Evolutionary conservation across 2,329 filamentous ascomycete species (phyloP), one percentile per base, ranked within the genome.

Genomic region (Paecilomyces niveus): DNA sequence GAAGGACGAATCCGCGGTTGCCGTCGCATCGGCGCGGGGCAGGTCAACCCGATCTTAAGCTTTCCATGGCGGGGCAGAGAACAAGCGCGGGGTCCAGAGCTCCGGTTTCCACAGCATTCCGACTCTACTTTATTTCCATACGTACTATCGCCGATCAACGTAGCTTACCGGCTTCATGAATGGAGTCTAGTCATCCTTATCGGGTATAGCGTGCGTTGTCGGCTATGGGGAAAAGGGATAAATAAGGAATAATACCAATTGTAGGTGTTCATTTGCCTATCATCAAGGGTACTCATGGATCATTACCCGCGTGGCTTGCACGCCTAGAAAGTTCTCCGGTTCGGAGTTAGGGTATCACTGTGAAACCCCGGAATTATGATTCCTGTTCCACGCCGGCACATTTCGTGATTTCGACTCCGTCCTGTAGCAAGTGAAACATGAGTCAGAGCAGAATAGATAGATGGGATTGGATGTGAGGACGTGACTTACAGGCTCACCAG

Each of bases 401-500:
- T 62, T 75, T 78, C 2, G 85, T 86, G 55, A 88, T 81, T 67
- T 88, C 86, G 18, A 89, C 74, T 3, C 81, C 86, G 64, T 89
- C 86, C 85, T 88, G 56, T 13, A 33, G 26, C 6, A 13, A n/a
- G 53, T 5, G 1, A 29, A 29, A 29, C 15, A n/a, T 31, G 31
- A 21, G 18, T 31, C 53, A 35, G 10, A 18, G 21, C 52, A 26
- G 10, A 22, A 58, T 74, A 39, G 57, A 35, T 53, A 39, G 13
- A 24, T 26, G 0, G 49, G 45, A 57, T 26, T 29, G 31, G 26
- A 22, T 26, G 21, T 22, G 13, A 45, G 18, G 24, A 55, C 22
- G 45, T 58, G 24, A 55, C 32, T 54, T 58, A 57, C 53, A 21
- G 26, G 49, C 39, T 54, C 50, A 10, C 58, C 55, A 31, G 29